These are phyloP conservation scores for Grosmannia clavigera DNA, from an alignment of 2,329 filamentous ascomycete species.

Conservation along the genomic window DNA sequence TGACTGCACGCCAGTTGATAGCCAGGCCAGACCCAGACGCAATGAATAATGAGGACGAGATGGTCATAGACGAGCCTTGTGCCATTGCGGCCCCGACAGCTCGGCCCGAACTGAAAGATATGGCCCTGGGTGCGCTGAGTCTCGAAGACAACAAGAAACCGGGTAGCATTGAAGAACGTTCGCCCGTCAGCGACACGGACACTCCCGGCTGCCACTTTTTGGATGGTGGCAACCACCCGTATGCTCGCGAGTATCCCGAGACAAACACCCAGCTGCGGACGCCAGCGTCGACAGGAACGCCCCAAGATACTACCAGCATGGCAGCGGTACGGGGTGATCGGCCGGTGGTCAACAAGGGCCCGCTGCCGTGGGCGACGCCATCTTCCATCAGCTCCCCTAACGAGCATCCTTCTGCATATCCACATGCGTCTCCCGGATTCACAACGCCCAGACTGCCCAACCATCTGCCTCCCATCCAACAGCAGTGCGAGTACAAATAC, in stretches of 20 bases:
- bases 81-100: background rate
- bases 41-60: background rate
- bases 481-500: slow-evolving; percentile 17
- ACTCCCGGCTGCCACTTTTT: background rate
- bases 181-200: background rate
- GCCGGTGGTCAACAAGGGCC: background rate
- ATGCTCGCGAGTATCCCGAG: background rate
- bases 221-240: background rate
- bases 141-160: slow-evolving; percentile 5
- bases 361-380: background rate
- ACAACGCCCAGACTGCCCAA: background rate
- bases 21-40: background rate
- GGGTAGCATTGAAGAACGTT: background rate
- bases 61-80: background rate
- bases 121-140: slow-evolving; percentile 18
- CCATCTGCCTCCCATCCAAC: slow-evolving; percentile 20
- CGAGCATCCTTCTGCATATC: background rate
- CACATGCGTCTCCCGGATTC: too few species aligned
- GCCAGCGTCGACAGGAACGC: slow-evolving; percentile 1
- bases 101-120: slow-evolving; percentile 13
- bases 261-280: slow-evolving; percentile 1
- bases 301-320: background rate
- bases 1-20: background rate
- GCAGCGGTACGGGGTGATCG: background rate
- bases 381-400: slow-evolving; percentile 3